phyloP scores from a whole-genome alignment of 179 eudicot species.

The Actinidia arguta region DNA sequence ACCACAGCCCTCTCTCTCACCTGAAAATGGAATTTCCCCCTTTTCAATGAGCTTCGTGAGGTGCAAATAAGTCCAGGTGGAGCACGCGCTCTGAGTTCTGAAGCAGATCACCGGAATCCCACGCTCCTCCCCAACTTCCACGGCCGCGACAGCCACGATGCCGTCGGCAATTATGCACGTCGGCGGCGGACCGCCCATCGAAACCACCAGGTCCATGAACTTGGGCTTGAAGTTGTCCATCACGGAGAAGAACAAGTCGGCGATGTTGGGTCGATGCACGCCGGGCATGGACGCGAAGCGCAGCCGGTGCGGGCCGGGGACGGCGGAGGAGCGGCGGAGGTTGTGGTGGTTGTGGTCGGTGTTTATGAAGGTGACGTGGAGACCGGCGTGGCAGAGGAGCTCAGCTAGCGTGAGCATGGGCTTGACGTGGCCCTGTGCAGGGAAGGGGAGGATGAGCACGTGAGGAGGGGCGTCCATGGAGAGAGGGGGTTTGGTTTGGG shows the following conservation, averaged over 20 bases:
- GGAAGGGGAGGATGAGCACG: constrained; percentile 40
- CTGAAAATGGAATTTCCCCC: constrained; percentile 30
- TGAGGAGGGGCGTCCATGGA: constrained; percentile 27
- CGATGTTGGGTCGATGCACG: constrained; percentile 22
- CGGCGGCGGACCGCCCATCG: neutral
- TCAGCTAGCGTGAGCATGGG: constrained; percentile 41
- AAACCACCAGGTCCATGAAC: constrained; percentile 8
- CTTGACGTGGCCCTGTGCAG: constrained; percentile 36
- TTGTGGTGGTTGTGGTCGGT: constrained; percentile 31
- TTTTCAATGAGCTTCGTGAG: constrained; percentile 28
- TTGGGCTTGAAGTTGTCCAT: neutral
- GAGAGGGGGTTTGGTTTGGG: no score
- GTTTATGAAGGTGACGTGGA: constrained; percentile 36
- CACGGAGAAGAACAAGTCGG: constrained; percentile 12
- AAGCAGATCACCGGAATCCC: constrained; percentile 35
- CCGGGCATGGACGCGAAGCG: constrained; percentile 21
- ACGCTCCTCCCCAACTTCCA: constrained; percentile 24
- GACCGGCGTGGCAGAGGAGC: constrained; percentile 28
- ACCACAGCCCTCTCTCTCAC: neutral
- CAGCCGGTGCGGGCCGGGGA: constrained; percentile 11
- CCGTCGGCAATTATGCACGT: constrained; percentile 37
- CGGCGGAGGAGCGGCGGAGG: constrained; percentile 23
- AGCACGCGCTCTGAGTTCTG: constrained; percentile 19
- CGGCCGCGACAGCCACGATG: neutral
- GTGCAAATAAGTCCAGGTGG: constrained; percentile 32